Conservation (phyloP, 2,329 filamentous ascomycete species). For the Claviceps sp. region DNA sequence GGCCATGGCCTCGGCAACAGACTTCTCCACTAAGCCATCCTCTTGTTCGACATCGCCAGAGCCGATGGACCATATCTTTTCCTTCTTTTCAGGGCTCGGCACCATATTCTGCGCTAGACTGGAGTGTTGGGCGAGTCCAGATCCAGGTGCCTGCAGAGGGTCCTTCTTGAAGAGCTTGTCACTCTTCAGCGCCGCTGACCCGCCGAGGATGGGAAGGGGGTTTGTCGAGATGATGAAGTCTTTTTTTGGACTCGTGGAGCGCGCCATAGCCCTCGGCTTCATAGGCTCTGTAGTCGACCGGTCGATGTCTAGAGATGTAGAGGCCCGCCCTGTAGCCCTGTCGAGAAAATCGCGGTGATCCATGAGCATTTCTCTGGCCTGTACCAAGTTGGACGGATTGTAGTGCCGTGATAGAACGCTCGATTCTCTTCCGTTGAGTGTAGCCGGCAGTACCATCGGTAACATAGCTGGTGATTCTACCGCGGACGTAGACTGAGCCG, state of each 20-base stretch:
- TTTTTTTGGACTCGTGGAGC: conserved; percentile 17
- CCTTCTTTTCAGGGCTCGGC: conserved; percentile 41
- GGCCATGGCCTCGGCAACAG: conserved; percentile 47
- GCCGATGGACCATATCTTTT: conserved; percentile 53
- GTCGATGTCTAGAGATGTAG: conserved; percentile 23
- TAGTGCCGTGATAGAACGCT: conserved; percentile 20
- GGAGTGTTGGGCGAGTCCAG: conserved; percentile 18
- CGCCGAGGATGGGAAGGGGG: conserved; percentile 7
- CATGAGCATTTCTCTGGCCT: conserved; percentile 23
- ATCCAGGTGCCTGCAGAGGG: conserved; percentile 2
- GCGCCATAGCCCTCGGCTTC: conserved; percentile 13
- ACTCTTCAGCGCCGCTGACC: conserved; percentile 5
- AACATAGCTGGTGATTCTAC: conserved; percentile 21
- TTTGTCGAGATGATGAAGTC: conserved; percentile 13
- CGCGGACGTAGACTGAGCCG: conserved; percentile 6
- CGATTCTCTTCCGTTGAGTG: conserved; percentile 16
- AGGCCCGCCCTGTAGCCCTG: conserved; percentile 15
- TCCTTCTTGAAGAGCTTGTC: conserved; percentile 8
- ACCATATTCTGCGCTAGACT: conserved; percentile 30
- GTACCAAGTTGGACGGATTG: conserved; percentile 16
- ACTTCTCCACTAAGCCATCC: conserved; percentile 49
- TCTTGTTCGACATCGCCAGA: conserved; percentile 33
- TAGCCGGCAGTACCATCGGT: conserved; percentile 17
- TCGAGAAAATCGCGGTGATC: conserved; percentile 22
- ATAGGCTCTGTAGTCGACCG: conserved; percentile 13